Evolutionary conservation across 2,329 filamentous ascomycete species (phyloP).

Genomic region (Triangularia verruculosa): DNA sequence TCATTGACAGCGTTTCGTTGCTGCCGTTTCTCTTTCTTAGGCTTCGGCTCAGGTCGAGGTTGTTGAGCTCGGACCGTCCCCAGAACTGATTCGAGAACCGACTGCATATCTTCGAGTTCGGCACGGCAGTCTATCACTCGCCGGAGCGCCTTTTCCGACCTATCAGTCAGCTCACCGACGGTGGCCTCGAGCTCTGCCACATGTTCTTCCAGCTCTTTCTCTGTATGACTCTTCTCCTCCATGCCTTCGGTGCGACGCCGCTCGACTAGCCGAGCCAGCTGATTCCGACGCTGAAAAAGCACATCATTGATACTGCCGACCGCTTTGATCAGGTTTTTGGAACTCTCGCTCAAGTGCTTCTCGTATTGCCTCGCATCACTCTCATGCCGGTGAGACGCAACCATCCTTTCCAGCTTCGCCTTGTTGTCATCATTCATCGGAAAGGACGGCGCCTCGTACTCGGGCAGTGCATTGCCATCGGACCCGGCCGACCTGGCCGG

Average conservation of each 20-base stretch:
- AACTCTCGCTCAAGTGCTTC: constrained; percentile 44
- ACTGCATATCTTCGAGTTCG: constrained; percentile 48
- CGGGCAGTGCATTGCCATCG: constrained; percentile 38
- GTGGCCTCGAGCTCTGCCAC: constrained; percentile 37
- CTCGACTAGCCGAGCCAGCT: constrained; percentile 33
- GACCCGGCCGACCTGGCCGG: background rate
- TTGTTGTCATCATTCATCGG: constrained; percentile 39
- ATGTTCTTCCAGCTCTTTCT: constrained; percentile 37
- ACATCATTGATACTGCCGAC: constrained; percentile 50
- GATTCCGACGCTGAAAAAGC: constrained; percentile 33
- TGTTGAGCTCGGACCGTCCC: constrained; percentile 29
- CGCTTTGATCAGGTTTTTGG: constrained; percentile 42
- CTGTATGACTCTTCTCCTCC: constrained; percentile 21
- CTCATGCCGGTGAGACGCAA: constrained; percentile 38
- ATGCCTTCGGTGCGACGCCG: constrained; percentile 35
- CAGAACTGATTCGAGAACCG: constrained; percentile 38
- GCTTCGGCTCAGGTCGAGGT: constrained; percentile 22
- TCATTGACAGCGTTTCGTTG: constrained; percentile 11
- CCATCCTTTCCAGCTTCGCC: constrained; percentile 36
- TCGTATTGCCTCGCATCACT: constrained; percentile 38
- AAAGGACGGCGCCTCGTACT: constrained; percentile 48
- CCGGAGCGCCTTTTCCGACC: constrained; percentile 47
- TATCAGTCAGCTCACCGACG: constrained; percentile 42
- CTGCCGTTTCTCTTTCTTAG: constrained; percentile 20
- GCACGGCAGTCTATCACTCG: constrained; percentile 48